Evolutionary conservation across 148 eudicot species (phyloP).

Genomic region (Diospyros kaki): DNA sequence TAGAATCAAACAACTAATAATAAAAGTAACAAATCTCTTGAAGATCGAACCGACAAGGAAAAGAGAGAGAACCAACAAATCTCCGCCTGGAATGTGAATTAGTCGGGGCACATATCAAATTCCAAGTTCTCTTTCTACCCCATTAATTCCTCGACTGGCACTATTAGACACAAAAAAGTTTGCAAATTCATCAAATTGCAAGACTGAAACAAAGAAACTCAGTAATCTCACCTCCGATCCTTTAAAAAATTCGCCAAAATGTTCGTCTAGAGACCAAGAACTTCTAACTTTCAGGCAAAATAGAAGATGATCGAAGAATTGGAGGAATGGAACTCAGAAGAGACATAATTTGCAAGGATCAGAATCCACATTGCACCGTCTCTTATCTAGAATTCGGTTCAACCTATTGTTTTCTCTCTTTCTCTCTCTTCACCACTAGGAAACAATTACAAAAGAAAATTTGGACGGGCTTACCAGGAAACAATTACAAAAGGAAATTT

Average conservation of each 20-base stretch:
- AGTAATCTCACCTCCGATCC: conserved; percentile 18
- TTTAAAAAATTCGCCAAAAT: not conserved
- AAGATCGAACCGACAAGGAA: not conserved
- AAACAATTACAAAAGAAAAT: not conserved
- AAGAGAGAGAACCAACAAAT: not conserved
- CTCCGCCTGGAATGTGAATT: not conserved
- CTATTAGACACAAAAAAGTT: not conserved
- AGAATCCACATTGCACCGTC: conserved; percentile 6
- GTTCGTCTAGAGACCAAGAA: not conserved
- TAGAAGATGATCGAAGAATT: conserved; percentile 18
- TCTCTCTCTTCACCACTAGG: not conserved
- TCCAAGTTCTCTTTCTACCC: not conserved
- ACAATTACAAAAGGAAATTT: not conserved
- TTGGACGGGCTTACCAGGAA: conserved; percentile 6
- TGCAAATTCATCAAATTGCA: not conserved
- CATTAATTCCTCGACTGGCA: not conserved
- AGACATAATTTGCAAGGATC: not conserved
- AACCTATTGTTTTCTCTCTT: conserved; percentile 22
- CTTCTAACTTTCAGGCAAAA: conserved; percentile 12
- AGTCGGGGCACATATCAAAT: not conserved
- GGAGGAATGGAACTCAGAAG: conserved; percentile 13
- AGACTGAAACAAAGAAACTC: not conserved
- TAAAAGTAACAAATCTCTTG: not conserved
- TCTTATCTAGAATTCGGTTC: conserved; percentile 13
- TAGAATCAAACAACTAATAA: not conserved